Percentiles rank a stretch among this genome's conserved stretches.
Conservation (phyloP, 2,329 filamentous ascomycete species). For the Penicillium aurantiogriseum region DNA sequence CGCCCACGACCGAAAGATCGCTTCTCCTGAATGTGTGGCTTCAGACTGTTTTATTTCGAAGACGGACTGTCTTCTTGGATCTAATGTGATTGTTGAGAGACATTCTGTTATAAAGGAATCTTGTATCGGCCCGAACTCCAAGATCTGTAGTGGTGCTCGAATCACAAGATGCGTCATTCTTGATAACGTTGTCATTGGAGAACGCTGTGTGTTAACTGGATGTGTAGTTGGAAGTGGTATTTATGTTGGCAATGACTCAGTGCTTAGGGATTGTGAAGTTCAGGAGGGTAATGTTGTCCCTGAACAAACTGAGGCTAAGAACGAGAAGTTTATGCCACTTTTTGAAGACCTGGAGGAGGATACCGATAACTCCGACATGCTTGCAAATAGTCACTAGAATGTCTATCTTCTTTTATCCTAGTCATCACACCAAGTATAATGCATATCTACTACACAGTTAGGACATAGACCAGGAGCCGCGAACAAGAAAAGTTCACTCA, state of each 20-base stretch:
- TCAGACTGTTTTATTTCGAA: not conserved
- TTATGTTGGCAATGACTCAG: not conserved
- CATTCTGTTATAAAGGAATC: not conserved
- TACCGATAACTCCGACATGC: not conserved
- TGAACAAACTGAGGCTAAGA: not conserved
- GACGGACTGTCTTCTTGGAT: not conserved
- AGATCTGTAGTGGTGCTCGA: not conserved
- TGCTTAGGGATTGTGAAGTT: not conserved
- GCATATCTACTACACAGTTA: too few relatives aligned
- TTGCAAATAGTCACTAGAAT: not conserved
- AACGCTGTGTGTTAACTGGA: not conserved
- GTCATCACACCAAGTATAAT: not conserved
- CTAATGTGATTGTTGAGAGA: not conserved
- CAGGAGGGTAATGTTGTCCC: not conserved
- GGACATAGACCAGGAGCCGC: too few relatives aligned
- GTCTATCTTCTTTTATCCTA: not conserved
- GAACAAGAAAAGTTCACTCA: not conserved
- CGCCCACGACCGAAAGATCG: not conserved
- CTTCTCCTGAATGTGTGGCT: not conserved
- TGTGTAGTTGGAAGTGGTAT: not conserved
- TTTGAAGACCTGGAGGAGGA: not conserved
- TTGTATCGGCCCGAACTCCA: slow-evolving; percentile 1
- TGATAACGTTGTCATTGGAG: not conserved
- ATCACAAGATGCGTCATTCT: not conserved
- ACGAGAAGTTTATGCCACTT: slow-evolving; percentile 1